These are phyloP conservation scores for Aschersonia sp. DNA, from an alignment of 2,329 filamentous ascomycete genomes.

Conservation along the genomic window DNA sequence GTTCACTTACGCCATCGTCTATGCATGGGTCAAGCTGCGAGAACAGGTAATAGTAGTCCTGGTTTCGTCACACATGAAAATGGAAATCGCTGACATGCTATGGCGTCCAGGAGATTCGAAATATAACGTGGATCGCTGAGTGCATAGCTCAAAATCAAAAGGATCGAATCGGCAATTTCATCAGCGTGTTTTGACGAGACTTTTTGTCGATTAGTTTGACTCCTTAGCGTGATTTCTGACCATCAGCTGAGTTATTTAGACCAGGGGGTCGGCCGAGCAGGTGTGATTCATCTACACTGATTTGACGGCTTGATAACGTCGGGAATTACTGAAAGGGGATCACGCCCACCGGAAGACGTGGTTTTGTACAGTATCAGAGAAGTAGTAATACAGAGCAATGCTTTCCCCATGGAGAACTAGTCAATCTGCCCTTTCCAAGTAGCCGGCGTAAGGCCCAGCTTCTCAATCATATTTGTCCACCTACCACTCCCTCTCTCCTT, in stretches of 20 bases:
- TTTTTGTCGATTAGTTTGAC: neutral
- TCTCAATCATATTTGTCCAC: slow-evolving; percentile 77
- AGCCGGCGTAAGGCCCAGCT: slow-evolving; percentile 71
- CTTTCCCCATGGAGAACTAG: slow-evolving; percentile 7
- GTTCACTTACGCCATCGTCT: slow-evolving; percentile 89
- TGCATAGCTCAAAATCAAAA: slow-evolving; percentile 99
- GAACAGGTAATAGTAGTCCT: slow-evolving; percentile 58
- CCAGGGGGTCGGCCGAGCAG: no score
- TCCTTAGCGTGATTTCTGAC: neutral
- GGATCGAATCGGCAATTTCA: slow-evolving; percentile 96
- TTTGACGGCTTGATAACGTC: no score
- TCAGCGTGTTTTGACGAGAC: slow-evolving; percentile 71
- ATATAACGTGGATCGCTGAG: slow-evolving; percentile 98
- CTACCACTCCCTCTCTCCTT: slow-evolving; percentile 85
- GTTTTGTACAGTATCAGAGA: no score
- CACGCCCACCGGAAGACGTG: no score
- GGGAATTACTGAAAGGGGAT: no score
- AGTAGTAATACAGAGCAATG: neutral
- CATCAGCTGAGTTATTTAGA: no score
- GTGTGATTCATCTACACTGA: no score
- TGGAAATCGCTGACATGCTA: slow-evolving; percentile 14
- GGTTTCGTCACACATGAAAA: neutral
- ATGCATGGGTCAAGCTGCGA: slow-evolving; percentile 93
- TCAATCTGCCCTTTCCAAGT: slow-evolving; percentile 83
- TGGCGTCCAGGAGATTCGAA: slow-evolving; percentile 73